Evolutionary conservation across 768 basidiomycete genomes (phyloP).

Genomic region (Lactifluus volemus): DNA sequence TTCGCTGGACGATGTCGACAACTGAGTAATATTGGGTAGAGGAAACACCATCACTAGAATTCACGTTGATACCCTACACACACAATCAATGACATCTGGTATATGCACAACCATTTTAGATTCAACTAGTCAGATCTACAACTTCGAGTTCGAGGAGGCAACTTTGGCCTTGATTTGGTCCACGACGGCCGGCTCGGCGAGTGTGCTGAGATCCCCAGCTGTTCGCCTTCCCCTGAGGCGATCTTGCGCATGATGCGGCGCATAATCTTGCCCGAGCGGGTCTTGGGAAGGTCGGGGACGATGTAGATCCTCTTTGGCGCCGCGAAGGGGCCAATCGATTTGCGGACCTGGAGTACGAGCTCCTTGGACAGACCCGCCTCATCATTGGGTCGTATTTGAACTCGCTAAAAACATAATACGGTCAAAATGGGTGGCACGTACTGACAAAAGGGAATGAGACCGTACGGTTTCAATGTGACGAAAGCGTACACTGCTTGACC

Average conservation of each 20-base stretch:
- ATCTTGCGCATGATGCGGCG: conserved; percentile 95
- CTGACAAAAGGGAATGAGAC: conserved; percentile 24
- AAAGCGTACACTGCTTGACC: conserved; percentile 94
- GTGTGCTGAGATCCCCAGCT: conserved; percentile 88
- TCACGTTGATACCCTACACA: conserved; percentile 10
- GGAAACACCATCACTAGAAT: conserved; percentile 13
- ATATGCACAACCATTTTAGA: background rate
- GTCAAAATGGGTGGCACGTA: background rate
- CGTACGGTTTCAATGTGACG: conserved; percentile 86
- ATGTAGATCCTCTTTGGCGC: conserved; percentile 90
- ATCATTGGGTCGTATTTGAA: conserved; percentile 67
- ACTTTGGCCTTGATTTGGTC: conserved; percentile 81
- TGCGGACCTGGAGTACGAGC: conserved; percentile 89
- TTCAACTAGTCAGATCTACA: background rate
- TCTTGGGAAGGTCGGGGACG: conserved; percentile 85
- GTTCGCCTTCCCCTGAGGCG: conserved; percentile 87
- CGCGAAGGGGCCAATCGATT: conserved; percentile 96
- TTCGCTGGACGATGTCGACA: conserved; percentile 12
- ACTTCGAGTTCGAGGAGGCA: conserved; percentile 23
- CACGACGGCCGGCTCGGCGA: conserved; percentile 82
- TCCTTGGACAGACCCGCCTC: conserved; percentile 75
- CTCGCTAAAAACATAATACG: conserved; percentile 40
- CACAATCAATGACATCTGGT: conserved; percentile 7
- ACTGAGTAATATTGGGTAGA: background rate
- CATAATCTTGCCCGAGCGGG: conserved; percentile 96